These are phyloP conservation scores for Pythium aristosporum DNA, from an alignment of 352 stramenopile genomes.

Conservation along the genomic window DNA sequence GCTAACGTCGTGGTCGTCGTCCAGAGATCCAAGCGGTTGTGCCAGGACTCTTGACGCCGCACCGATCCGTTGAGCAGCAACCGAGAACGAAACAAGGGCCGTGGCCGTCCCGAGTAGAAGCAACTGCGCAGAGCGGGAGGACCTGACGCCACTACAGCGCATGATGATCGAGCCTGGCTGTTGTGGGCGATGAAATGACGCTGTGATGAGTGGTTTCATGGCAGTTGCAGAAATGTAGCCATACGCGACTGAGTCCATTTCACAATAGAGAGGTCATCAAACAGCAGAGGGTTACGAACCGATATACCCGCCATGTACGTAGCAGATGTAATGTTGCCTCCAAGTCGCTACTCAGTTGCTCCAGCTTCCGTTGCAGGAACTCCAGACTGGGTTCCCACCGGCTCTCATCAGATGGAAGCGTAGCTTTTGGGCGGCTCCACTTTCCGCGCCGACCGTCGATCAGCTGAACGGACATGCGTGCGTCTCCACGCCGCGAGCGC, in stretches of 20 bases:
- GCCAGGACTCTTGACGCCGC: not conserved
- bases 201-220: not conserved
- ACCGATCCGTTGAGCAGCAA: not conserved
- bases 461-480: conserved; percentile 17
- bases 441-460: not conserved
- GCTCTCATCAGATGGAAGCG: not conserved
- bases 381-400: not conserved
- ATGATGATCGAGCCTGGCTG: not conserved
- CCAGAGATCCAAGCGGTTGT: not conserved
- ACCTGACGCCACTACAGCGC: not conserved
- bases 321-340: not conserved
- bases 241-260: not conserved
- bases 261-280: not conserved
- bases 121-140: not conserved
- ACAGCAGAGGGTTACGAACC: not conserved
- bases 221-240: conserved; percentile 1
- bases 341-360: not conserved
- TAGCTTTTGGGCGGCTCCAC: not conserved
- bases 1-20: not conserved
- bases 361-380: conserved; percentile 2
- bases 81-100: not conserved
- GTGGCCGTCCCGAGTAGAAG: not conserved
- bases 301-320: not conserved
- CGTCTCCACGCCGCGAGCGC: conserved; percentile 33
- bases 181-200: not conserved